phyloP scores from a whole-genome alignment of 768 basidiomycete species.

The Boletellus ananiceps region DNA sequence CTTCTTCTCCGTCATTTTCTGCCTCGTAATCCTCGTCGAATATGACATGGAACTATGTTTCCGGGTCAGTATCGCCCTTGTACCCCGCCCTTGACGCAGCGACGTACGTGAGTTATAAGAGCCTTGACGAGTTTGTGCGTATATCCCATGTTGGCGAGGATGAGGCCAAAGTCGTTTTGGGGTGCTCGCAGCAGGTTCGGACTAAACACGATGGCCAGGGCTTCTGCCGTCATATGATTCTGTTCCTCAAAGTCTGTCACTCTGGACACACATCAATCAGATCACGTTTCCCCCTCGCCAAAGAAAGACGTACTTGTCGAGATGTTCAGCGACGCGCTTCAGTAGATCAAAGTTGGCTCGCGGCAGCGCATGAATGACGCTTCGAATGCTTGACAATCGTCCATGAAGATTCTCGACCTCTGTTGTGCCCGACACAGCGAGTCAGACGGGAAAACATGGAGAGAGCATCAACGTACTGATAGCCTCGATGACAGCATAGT shows the following conservation, averaged over 20 bases:
- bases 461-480: conserved; percentile 48
- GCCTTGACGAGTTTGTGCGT: conserved; percentile 73
- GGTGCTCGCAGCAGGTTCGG: conserved; percentile 76
- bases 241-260: conserved; percentile 86
- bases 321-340: conserved; percentile 73
- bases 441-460: conserved; percentile 3
- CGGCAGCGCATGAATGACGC: conserved; percentile 65
- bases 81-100: background rate
- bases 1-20: conserved; percentile 54
- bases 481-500: conserved; percentile 63
- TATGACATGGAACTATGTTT: conserved; percentile 54
- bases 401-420: conserved; percentile 68
- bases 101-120: conserved; percentile 68
- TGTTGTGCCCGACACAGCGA: conserved; percentile 21
- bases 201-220: conserved; percentile 81
- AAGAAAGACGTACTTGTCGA: conserved; percentile 54
- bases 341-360: conserved; percentile 74
- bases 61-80: conserved; percentile 3
- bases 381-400: conserved; percentile 58
- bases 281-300: background rate
- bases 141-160: conserved; percentile 75
- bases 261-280: conserved; percentile 32
- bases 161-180: conserved; percentile 71
- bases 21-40: conserved; percentile 67
- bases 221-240: conserved; percentile 87